Conservation (phyloP, 768 basidiomycete species). For the Filobasidium wieringae region DNA sequence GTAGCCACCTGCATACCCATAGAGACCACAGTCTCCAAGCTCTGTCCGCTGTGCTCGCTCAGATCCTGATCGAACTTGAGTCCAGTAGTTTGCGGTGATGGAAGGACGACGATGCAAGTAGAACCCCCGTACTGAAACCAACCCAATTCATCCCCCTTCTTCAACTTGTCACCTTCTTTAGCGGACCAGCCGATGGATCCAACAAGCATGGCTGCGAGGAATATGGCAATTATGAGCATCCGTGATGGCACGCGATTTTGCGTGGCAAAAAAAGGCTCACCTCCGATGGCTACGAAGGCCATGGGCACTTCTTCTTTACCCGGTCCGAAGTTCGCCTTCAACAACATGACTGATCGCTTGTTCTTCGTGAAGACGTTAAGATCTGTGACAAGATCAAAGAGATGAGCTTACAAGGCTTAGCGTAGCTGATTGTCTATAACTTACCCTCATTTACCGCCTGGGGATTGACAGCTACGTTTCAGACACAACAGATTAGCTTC, state of each 20-base stretch:
- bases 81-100: slow-evolving; percentile 45
- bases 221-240: neutral
- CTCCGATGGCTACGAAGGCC: slow-evolving; percentile 65
- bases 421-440: slow-evolving; percentile 55
- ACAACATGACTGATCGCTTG: slow-evolving; percentile 32
- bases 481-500: neutral
- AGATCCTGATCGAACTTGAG: slow-evolving; percentile 50
- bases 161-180: slow-evolving; percentile 33
- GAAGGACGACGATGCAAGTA: slow-evolving; percentile 54
- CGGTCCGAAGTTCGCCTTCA: slow-evolving; percentile 25
- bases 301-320: slow-evolving; percentile 40
- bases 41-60: slow-evolving; percentile 45
- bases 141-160: slow-evolving; percentile 47
- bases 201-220: slow-evolving; percentile 51
- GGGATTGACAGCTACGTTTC: slow-evolving; percentile 52
- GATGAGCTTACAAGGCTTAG: slow-evolving; percentile 14
- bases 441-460: slow-evolving; percentile 58
- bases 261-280: slow-evolving; percentile 16
- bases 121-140: slow-evolving; percentile 69
- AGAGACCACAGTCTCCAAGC: slow-evolving; percentile 59
- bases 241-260: neutral
- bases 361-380: slow-evolving; percentile 38
- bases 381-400: slow-evolving; percentile 36
- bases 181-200: slow-evolving; percentile 59
- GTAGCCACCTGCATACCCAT: slow-evolving; percentile 42